These are phyloP conservation scores for Datura wrightii DNA, from an alignment of 257 asterid species.

Conservation along the genomic window DNA sequence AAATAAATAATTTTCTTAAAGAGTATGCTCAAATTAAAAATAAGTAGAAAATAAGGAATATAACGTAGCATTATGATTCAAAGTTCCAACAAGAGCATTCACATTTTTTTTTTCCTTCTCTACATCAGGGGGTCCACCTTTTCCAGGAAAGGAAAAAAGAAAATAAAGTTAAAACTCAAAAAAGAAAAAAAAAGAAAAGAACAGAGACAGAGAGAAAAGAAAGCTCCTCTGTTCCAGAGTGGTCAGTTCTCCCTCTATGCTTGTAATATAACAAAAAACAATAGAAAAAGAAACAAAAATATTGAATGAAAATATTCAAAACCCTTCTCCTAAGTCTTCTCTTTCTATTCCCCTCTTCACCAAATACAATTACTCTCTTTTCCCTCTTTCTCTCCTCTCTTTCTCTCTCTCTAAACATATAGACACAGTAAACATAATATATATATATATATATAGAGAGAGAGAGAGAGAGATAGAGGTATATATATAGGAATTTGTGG, in stretches of 20 bases:
- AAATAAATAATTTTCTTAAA: too few species aligned
- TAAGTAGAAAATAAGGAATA: too few species aligned
- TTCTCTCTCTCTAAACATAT: constrained; percentile 13
- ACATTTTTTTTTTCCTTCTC: neutral
- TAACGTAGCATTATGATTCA: neutral
- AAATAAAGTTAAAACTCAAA: neutral
- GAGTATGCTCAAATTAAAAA: too few species aligned
- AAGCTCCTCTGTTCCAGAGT: neutral
- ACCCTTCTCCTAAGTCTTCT: constrained; percentile 32
- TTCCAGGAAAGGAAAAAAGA: neutral
- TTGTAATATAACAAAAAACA: neutral
- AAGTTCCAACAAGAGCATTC: neutral
- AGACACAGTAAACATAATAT: neutral
- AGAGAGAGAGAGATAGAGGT: neutral
- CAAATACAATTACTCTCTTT: constrained; percentile 14
- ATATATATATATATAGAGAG: neutral
- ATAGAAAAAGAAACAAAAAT: neutral
- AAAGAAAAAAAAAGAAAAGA: too few species aligned
- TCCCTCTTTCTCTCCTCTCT: constrained; percentile 2
- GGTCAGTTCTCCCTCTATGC: neutral
- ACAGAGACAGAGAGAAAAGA: neutral
- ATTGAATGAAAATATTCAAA: constrained; percentile 21
- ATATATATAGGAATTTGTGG: constrained; percentile 38
- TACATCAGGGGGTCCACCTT: neutral
- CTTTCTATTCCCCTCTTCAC: neutral